Percentiles rank a stretch among this genome's conserved stretches.
Evolutionary conservation across 2,329 filamentous ascomycete genomes (phyloP).

Genomic region (Aureobasidium sp.): DNA sequence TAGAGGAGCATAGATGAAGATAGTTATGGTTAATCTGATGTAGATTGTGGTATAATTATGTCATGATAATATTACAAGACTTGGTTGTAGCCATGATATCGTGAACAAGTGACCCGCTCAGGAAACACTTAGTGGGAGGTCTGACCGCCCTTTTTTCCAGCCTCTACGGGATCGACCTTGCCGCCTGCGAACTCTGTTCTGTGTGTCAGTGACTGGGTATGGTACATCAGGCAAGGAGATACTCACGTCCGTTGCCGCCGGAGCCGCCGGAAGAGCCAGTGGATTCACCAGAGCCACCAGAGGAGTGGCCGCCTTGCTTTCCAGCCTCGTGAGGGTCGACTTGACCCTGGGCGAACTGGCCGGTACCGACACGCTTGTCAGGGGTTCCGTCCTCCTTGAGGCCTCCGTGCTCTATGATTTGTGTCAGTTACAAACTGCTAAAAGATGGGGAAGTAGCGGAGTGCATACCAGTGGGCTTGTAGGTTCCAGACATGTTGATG

Average conservation of each 20-base stretch:
- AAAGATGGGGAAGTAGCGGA: not conserved
- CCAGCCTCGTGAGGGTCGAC: conserved; percentile 37
- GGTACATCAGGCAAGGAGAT: not conserved
- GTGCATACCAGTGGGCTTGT: conserved; percentile 30
- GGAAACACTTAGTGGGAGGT: conserved; percentile 14
- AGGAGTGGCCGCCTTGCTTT: conserved; percentile 30
- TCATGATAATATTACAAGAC: not conserved
- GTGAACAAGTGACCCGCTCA: not conserved
- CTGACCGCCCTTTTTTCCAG: conserved; percentile 34
- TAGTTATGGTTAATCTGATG: not conserved
- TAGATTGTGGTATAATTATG: not conserved
- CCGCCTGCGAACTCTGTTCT: conserved; percentile 34
- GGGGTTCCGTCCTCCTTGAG: conserved; percentile 38
- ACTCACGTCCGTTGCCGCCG: conserved; percentile 19
- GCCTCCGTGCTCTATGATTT: conserved; percentile 34
- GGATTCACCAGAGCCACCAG: conserved; percentile 9
- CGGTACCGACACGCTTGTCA: conserved; percentile 37
- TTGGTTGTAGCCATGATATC: not conserved
- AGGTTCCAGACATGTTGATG: conserved; percentile 28
- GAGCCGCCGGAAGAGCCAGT: conserved; percentile 4
- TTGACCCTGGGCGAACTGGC: conserved; percentile 37
- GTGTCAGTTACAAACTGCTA: conserved; percentile 1
- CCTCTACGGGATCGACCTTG: conserved; percentile 36
- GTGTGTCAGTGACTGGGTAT: not conserved
- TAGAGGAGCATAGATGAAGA: not conserved